Evolutionary conservation across 306 rosid species (phyloP), one percentile per base, ranked within the genome.

Genomic region (Oemleria cerasiformis): DNA sequence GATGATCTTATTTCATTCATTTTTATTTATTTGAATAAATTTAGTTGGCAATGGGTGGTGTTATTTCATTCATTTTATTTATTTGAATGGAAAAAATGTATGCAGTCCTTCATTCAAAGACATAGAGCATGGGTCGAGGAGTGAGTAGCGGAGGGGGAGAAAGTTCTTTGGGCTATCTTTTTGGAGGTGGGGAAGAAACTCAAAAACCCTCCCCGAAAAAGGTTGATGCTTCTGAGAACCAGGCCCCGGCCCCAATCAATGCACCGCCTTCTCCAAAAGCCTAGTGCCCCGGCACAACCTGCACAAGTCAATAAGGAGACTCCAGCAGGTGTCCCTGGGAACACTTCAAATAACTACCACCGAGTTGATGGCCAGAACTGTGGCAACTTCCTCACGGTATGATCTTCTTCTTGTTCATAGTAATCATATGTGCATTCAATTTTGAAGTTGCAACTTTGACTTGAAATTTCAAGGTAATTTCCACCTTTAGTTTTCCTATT

Each of bases 341-440:
- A 67, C 62, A 57, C 68, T 48, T 57, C 73, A 20, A 75, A 75
- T 61, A 75, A 75, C 74, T 75, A 75, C 44, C 58, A 67, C 15
- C 68, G 79, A 15, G 79, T 74, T 7, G 79, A 75, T 75, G 79
- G 79, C 59, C 79, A 75, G 79, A 75, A 75, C 69, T 60, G 74
- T 5, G 79, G 79, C 38, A 75, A 75, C 74, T 75, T 75, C 62
- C 16, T 75, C 79, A 75, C 79, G 0, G 79, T 75, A 75, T 48
- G 73, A 16, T 30, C 36, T 30, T 30, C 4, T 4, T 44, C 44
- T 30, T 40, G 20, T 30, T 75, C 54, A 8, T n/a, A 23, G 12
- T 56, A 11, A 41, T 15, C 4, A 6, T 9, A 21, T 56, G 2
- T 23, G 43, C 45, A 19, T 54, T 55, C 45, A 19, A 4, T 56